These are phyloP conservation scores for Arthrocladium fulminans DNA, from an alignment of 2,329 filamentous ascomycete species.

Conservation along the genomic window DNA sequence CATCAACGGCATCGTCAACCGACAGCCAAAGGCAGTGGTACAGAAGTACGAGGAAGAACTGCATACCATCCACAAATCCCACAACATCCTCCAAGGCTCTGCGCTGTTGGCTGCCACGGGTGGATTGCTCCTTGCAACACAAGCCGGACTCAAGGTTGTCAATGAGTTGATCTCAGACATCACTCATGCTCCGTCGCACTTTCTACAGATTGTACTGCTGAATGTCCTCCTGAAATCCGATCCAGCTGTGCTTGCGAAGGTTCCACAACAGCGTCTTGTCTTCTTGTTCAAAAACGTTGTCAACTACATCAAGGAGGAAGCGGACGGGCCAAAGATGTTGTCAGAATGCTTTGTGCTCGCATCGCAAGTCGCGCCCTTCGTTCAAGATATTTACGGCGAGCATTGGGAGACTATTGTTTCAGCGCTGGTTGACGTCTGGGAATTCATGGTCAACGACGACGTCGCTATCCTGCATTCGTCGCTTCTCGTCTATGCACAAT, in stretches of 20 bases:
- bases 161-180: slow-evolving; percentile 54
- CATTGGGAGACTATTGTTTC: slow-evolving; percentile 67
- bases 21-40: slow-evolving; percentile 26
- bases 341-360: slow-evolving; percentile 38
- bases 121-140: slow-evolving; percentile 40
- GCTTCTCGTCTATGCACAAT: slow-evolving; percentile 56
- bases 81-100: slow-evolving; percentile 39
- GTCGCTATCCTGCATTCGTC: slow-evolving; percentile 62
- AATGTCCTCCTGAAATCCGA: slow-evolving; percentile 46
- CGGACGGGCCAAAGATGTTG: slow-evolving; percentile 23
- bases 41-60: slow-evolving; percentile 24
- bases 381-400: slow-evolving; percentile 75
- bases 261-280: slow-evolving; percentile 58
- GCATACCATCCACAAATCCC: slow-evolving; percentile 28
- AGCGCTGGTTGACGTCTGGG: slow-evolving; percentile 52
- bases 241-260: slow-evolving; percentile 38
- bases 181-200: slow-evolving; percentile 30
- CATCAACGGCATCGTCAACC: slow-evolving; percentile 26
- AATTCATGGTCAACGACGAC: slow-evolving; percentile 39
- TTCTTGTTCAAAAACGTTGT: slow-evolving; percentile 75
- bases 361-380: slow-evolving; percentile 56
- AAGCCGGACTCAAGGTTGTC: slow-evolving; percentile 43
- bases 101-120: slow-evolving; percentile 42
- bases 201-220: slow-evolving; percentile 37
- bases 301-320: slow-evolving; percentile 56